Conservation (phyloP, 257 asterid genomes). For the Sherardia arvensis region DNA sequence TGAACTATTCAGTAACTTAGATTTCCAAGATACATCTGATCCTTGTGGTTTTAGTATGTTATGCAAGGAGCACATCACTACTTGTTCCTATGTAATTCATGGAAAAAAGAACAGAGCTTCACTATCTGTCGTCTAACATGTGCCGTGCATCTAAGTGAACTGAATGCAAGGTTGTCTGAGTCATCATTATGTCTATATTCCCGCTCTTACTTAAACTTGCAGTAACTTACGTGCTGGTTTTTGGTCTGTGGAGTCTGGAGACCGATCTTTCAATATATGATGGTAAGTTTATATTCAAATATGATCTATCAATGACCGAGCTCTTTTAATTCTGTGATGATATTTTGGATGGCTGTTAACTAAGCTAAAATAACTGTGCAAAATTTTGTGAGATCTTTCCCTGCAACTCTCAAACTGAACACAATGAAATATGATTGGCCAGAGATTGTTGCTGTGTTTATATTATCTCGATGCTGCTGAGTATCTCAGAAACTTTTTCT, state of each 20-base stretch:
- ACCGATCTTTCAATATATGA: background rate
- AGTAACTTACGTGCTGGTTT: background rate
- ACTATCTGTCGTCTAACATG: background rate
- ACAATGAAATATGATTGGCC: background rate
- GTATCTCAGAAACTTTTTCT: background rate
- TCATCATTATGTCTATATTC: background rate
- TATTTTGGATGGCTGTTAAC: background rate
- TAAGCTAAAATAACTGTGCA: background rate
- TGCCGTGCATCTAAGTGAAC: conserved; percentile 2
- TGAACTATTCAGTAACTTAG: background rate
- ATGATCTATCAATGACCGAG: background rate
- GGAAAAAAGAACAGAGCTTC: background rate
- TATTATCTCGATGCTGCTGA: background rate
- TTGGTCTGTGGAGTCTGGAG: background rate
- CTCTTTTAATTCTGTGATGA: background rate
- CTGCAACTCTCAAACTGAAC: background rate
- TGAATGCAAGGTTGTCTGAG: background rate
- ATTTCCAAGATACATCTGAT: background rate
- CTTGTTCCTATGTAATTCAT: background rate
- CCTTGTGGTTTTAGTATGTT: background rate
- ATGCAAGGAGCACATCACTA: background rate
- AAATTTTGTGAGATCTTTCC: background rate
- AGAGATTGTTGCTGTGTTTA: background rate
- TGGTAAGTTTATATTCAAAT: background rate
- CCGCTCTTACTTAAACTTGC: background rate